Base-by-base conservation (phyloP, 2,329 filamentous ascomycete genomes). In the Penicillium sp. region DNA sequence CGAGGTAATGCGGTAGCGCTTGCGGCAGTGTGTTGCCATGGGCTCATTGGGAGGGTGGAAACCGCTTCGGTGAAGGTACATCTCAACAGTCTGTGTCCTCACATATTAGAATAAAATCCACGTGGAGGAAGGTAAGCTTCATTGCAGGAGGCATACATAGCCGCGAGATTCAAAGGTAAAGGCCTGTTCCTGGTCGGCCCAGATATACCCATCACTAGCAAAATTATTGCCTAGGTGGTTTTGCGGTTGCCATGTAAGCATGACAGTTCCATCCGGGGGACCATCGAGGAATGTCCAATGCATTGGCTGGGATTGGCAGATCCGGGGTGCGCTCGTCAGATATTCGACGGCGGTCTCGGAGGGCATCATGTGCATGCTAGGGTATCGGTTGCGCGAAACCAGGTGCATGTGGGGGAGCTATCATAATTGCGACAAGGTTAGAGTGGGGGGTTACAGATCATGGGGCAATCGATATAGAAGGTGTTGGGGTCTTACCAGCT, bases 231-330 rank as follows among this genome's bases (percentile, higher is more conserved):
- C 86, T 55, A 90, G 76, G 57, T 87, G 84, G 67, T 87, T 83
- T 52, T 89, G 80, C 2, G 93, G 89, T 73, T 97, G 92, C 93
- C 93, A 97, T 52, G 89, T 89, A 62, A 97, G 81, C 71, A 94
- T 85, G 45, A 96, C 84, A 9, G 88, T 89, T 56, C 92, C 92
- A 75, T 96, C 91, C 52, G 83, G 83, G 12, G 93, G 93, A 53
- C 86, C 84, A 67, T 94, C 87, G 56, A 97, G 85, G 74, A 93
- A 96, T 46, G 89, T 93, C 93, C 93, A 99, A 77, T 89, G 90
- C 82, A 99, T 93, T 3, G 93, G 86, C 49, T 92, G 88, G 63
- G 87, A 82, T 70, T 95, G 89, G 74, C 91, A 90, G 66, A 93
- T 89, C 71, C 90, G 89, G 9, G 93, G 91, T 40, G 92, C 93